These are phyloP conservation scores for Flaveria floridana DNA, from an alignment of 140 eudicot species.

Conservation along the genomic window DNA sequence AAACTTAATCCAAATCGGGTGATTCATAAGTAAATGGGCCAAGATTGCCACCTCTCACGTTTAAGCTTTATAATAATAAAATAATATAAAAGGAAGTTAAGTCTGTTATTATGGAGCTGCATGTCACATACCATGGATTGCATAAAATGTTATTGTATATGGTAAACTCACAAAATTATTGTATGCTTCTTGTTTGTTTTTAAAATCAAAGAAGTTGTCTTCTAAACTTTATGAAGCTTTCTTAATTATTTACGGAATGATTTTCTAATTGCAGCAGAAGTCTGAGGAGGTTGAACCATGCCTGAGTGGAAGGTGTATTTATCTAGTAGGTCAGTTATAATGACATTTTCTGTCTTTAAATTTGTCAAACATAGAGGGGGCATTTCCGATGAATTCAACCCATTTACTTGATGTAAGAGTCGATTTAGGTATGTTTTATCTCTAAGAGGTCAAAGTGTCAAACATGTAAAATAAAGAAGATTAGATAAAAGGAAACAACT, in stretches of 20 bases:
- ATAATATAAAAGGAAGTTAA: not conserved
- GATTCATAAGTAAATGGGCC: not conserved
- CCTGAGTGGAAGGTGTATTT: constrained; percentile 71
- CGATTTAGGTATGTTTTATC: not conserved
- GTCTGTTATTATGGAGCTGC: not conserved
- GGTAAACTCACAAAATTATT: constrained; percentile 8
- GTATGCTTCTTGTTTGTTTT: not conserved
- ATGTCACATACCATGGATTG: constrained; percentile 3
- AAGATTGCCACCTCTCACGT: constrained; percentile 4
- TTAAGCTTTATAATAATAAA: not conserved
- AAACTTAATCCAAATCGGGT: not conserved
- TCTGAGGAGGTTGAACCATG: constrained; percentile 59
- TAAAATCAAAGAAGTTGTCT: not conserved
- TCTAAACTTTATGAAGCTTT: constrained; percentile 15
- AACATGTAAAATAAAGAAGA: not conserved
- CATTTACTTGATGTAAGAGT: not conserved
- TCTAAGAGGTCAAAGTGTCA: not conserved
- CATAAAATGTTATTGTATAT: constrained; percentile 9
- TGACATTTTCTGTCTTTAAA: constrained; percentile 6
- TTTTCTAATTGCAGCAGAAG: constrained; percentile 56
- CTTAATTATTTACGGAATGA: constrained; percentile 22
- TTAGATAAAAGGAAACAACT: not conserved
- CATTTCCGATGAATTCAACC: not conserved
- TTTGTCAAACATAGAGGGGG: not conserved
- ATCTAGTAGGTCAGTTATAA: constrained; percentile 77